These are phyloP conservation scores for Oryza nivara DNA, from an alignment of 176 grass and related monocot genomes.

Conservation along the genomic window DNA sequence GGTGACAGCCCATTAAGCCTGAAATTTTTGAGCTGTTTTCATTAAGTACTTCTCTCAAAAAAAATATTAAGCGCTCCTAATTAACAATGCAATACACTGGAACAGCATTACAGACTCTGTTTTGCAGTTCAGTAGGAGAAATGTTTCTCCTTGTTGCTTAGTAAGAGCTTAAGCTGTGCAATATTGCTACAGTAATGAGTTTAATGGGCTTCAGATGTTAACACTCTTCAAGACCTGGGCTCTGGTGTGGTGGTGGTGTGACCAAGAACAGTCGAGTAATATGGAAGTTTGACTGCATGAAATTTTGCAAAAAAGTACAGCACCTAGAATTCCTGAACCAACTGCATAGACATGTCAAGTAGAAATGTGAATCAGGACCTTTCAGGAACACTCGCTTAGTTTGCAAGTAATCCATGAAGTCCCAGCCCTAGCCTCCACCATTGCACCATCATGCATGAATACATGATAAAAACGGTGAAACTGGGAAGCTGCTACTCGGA, in stretches of 20 bases:
- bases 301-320: conserved; percentile 47
- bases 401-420: conserved; percentile 38
- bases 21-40: background rate
- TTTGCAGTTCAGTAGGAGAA: background rate
- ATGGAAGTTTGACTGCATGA: conserved; percentile 53
- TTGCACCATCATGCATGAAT: conserved; percentile 10
- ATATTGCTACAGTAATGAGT: background rate
- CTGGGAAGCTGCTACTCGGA: background rate
- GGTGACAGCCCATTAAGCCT: background rate
- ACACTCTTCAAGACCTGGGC: conserved; percentile 15
- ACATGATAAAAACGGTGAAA: background rate
- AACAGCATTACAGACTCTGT: background rate
- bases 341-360: background rate
- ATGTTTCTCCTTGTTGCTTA: background rate
- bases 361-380: conserved; percentile 39
- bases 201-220: conserved; percentile 30
- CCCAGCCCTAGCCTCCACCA: conserved; percentile 4
- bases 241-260: conserved; percentile 21
- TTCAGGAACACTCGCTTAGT: conserved; percentile 46
- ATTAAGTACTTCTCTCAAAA: background rate
- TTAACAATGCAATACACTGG: background rate
- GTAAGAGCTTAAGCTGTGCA: conserved; percentile 1
- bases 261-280: conserved; percentile 44
- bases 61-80: background rate
- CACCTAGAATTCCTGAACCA: conserved; percentile 30